These are phyloP conservation scores for Chenopodium suecicum DNA, from an alignment of 148 eudicot species.

Conservation along the genomic window DNA sequence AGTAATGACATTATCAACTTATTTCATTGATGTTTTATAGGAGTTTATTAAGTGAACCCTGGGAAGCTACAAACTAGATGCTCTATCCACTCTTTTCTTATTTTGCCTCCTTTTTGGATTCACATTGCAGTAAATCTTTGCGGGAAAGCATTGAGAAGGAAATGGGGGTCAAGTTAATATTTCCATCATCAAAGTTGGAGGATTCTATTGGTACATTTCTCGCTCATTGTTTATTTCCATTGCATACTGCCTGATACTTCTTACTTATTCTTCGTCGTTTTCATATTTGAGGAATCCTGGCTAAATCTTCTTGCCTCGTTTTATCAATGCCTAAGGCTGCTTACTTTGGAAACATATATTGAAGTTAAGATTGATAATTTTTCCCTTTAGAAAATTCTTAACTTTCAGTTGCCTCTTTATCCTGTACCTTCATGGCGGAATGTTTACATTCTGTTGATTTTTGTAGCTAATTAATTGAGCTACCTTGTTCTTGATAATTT, in stretches of 20 bases:
- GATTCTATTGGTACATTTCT: conserved; percentile 57
- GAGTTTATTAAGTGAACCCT: conserved; percentile 4
- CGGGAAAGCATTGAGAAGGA: conserved; percentile 64
- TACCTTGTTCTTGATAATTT: background rate
- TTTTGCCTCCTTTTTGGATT: conserved; percentile 9
- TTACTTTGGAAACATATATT: background rate
- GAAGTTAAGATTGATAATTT: too few species aligned
- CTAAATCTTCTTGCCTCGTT: background rate
- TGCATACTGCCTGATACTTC: background rate
- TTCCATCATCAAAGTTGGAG: conserved; percentile 56
- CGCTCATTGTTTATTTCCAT: conserved; percentile 14
- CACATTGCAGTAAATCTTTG: conserved; percentile 46
- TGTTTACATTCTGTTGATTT: background rate
- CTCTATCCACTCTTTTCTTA: conserved; percentile 9
- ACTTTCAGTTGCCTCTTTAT: background rate
- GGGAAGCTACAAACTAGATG: background rate
- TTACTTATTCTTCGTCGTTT: background rate
- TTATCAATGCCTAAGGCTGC: background rate
- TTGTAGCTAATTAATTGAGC: background rate
- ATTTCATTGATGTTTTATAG: conserved; percentile 4
- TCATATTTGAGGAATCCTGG: background rate
- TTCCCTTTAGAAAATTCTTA: too few species aligned
- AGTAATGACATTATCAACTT: conserved; percentile 40
- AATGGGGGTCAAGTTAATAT: conserved; percentile 60
- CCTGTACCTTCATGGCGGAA: background rate